Conservation (phyloP, 805 yeast species). For the Kuraishia piskuri region DNA sequence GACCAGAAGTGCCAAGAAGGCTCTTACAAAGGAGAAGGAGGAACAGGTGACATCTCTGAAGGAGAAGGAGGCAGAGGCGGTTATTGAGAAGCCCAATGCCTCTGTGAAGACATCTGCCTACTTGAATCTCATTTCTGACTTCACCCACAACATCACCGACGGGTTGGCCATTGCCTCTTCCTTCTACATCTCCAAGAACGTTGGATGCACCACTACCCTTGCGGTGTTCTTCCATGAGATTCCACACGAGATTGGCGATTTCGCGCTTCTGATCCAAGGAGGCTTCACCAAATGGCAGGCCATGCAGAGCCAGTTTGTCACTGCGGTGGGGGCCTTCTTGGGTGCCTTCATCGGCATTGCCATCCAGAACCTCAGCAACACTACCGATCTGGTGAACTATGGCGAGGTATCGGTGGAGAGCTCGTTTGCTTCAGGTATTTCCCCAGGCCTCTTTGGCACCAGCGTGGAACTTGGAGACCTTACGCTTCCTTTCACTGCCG, state of each 20-base stretch:
- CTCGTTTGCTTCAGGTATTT: slow-evolving; percentile 1
- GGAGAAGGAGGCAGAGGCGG: slow-evolving; percentile 13
- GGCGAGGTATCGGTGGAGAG: slow-evolving; percentile 6
- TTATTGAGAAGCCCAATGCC: slow-evolving; percentile 25
- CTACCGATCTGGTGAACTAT: slow-evolving; percentile 4
- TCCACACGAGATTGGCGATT: slow-evolving; percentile 79
- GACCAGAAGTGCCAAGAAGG: slow-evolving; percentile 10
- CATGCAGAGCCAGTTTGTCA: slow-evolving; percentile 55
- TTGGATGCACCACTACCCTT: slow-evolving; percentile 61
- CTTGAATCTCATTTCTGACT: slow-evolving; percentile 60
- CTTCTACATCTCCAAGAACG: slow-evolving; percentile 48
- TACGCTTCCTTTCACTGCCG: slow-evolving; percentile 67
- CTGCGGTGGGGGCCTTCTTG: slow-evolving; percentile 54
- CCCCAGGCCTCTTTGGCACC: slow-evolving; percentile 38
- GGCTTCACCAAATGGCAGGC: slow-evolving; percentile 64
- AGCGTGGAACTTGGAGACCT: slow-evolving; percentile 40
- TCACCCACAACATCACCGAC: slow-evolving; percentile 69
- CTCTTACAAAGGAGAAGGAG: slow-evolving; percentile 11
- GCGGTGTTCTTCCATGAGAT: slow-evolving; percentile 73
- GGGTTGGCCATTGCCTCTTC: slow-evolving; percentile 70
- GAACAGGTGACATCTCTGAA: too few species aligned
- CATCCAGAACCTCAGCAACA: slow-evolving; percentile 32
- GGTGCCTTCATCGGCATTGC: slow-evolving; percentile 62
- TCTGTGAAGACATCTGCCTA: slow-evolving; percentile 45
- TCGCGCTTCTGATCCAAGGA: slow-evolving; percentile 60